These are phyloP conservation scores for Harringtonia lauricola DNA, from an alignment of 2,329 filamentous ascomycete genomes.

Conservation along the genomic window DNA sequence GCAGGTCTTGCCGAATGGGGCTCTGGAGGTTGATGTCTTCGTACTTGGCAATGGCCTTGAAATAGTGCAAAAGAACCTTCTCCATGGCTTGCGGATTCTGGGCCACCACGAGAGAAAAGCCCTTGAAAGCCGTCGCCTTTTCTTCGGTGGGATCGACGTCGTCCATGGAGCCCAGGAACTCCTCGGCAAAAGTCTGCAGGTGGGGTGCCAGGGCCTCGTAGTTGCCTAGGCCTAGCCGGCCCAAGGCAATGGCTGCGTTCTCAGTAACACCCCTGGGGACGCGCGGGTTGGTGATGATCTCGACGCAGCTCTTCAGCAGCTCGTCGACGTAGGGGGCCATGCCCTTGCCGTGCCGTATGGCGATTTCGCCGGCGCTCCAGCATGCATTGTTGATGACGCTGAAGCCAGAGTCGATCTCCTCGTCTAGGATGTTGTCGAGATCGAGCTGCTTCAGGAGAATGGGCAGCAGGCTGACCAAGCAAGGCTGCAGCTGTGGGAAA, in stretches of 20 bases:
- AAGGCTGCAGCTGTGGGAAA: conserved; percentile 67
- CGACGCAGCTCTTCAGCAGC: conserved; percentile 64
- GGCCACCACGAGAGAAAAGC: conserved; percentile 75
- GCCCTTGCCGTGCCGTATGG: conserved; percentile 63
- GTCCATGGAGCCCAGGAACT: conserved; percentile 72
- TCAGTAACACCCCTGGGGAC: conserved; percentile 82
- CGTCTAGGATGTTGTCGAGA: conserved; percentile 62
- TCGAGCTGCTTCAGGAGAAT: conserved; percentile 83
- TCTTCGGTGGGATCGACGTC: conserved; percentile 84
- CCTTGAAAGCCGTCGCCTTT: conserved; percentile 86
- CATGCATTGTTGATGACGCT: conserved; percentile 97
- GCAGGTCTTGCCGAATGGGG: conserved; percentile 52
- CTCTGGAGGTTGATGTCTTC: conserved; percentile 50
- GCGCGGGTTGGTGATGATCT: conserved; percentile 75
- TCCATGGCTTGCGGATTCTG: conserved; percentile 91
- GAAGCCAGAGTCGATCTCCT: conserved; percentile 75
- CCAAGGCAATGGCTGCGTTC: conserved; percentile 88
- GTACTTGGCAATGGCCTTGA: conserved; percentile 72
- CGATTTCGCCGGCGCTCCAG: conserved; percentile 91
- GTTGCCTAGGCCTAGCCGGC: conserved; percentile 73
- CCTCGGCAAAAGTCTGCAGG: conserved; percentile 66
- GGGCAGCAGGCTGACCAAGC: conserved; percentile 63
- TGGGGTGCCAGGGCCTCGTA: conserved; percentile 67
- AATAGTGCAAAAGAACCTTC: conserved; percentile 69
- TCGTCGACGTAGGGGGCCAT: conserved; percentile 70